Conservation (phyloP, 2,329 filamentous ascomycete genomes). For the Fusarium phyllophilum region DNA sequence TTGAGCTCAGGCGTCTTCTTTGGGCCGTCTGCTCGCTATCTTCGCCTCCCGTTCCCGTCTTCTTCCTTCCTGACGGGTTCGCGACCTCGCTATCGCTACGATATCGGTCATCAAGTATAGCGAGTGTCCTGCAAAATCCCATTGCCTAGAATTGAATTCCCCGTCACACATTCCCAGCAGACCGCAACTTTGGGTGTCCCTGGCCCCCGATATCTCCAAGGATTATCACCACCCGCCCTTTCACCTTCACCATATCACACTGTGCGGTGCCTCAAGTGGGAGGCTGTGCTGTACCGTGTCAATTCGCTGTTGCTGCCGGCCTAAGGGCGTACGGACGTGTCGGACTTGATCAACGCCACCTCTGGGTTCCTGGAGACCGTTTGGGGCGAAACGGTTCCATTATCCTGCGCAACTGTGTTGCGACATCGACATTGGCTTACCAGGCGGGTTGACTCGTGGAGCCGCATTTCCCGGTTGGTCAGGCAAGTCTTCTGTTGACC, state of each 20-base stretch:
- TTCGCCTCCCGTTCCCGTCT: slow-evolving; percentile 5
- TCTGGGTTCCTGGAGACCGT: slow-evolving; percentile 2
- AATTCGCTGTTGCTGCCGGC: slow-evolving; percentile 7
- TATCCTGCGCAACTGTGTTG: not conserved
- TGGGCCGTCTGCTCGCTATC: not conserved
- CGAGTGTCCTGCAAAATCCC: not conserved
- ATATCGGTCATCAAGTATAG: not conserved
- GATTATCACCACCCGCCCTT: not conserved
- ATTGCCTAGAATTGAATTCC: not conserved
- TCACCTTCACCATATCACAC: not conserved
- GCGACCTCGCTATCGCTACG: slow-evolving; percentile 5
- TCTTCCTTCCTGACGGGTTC: not conserved
- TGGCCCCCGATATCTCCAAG: not conserved
- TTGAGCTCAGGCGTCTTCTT: not conserved
- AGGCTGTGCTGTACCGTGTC: slow-evolving; percentile 11
- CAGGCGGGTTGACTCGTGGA: slow-evolving; percentile 14
- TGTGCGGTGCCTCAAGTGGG: slow-evolving; percentile 6
- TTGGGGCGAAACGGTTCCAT: slow-evolving; percentile 18
- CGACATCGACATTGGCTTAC: slow-evolving; percentile 7
- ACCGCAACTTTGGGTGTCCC: slow-evolving; percentile 7
- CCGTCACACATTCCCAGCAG: not conserved
- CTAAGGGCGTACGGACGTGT: slow-evolving; percentile 29
- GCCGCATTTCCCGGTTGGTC: slow-evolving; percentile 27
- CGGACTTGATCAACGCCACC: slow-evolving; percentile 31
- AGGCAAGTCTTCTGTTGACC: slow-evolving; percentile 9